Evolutionary conservation across 192 early-diverging fungal genomes (phyloP).

Genomic region (Coemansia sp.): DNA sequence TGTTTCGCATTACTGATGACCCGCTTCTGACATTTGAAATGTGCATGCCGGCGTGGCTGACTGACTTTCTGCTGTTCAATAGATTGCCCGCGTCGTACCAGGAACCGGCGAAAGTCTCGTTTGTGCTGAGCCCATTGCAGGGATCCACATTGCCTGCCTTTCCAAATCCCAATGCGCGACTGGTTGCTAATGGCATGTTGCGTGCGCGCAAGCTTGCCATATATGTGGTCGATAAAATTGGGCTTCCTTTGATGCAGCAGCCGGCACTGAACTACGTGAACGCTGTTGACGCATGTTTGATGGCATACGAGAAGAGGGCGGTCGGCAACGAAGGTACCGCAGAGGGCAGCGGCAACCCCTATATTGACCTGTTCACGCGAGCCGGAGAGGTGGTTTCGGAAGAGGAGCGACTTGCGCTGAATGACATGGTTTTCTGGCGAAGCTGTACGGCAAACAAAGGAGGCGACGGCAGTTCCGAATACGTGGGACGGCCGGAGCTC

Average conservation of each 20-base stretch:
- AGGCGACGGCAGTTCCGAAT: constrained; percentile 6
- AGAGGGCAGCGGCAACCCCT: background rate
- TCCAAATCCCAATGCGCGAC: constrained; percentile 58
- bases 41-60: constrained; percentile 82
- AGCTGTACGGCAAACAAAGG: background rate
- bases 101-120: constrained; percentile 82
- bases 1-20: constrained; percentile 34
- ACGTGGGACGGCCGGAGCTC: constrained; percentile 42
- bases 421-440: constrained; percentile 32
- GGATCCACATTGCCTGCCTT: constrained; percentile 47
- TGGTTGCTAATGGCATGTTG: constrained; percentile 88
- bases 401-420: constrained; percentile 37
- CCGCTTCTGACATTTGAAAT: constrained; percentile 62
- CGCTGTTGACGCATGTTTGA: constrained; percentile 43
- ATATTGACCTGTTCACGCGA: constrained; percentile 21
- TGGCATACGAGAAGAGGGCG: constrained; percentile 13
- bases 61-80: constrained; percentile 79
- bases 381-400: constrained; percentile 36
- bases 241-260: constrained; percentile 41
- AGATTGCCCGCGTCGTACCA: constrained; percentile 63
- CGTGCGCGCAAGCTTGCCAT: constrained; percentile 80
- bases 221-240: constrained; percentile 83
- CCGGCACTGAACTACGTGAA: constrained; percentile 48
- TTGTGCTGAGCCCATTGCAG: constrained; percentile 71
- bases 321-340: background rate